Percentiles rank a stretch among this genome's conserved stretches.
These are phyloP conservation scores for Geotrichum citri-aurantii DNA, from an alignment of 1,139 yeast genomes.

Conservation along the genomic window DNA sequence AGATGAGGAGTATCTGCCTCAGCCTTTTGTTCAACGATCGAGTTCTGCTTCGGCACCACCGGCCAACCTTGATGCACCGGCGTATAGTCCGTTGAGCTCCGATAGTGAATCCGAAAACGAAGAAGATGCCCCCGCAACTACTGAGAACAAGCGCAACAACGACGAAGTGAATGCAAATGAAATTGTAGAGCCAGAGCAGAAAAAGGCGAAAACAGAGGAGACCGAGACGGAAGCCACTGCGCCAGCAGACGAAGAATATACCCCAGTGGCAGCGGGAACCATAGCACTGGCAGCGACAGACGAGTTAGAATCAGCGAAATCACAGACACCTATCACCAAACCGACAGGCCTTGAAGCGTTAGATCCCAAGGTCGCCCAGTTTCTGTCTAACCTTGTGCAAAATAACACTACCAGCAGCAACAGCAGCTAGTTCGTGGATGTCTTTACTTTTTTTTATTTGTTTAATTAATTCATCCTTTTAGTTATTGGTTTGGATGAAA, in stretches of 20 bases:
- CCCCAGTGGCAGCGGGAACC: background rate
- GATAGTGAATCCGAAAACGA: constrained; percentile 30
- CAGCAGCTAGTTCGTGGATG: background rate
- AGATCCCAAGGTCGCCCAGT: constrained; percentile 33
- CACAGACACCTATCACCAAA: background rate
- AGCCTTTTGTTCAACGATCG: constrained; percentile 17
- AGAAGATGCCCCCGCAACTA: constrained; percentile 29
- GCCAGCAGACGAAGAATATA: background rate
- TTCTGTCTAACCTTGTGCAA: constrained; percentile 26
- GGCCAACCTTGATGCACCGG: constrained; percentile 38
- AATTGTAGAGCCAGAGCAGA: constrained; percentile 14
- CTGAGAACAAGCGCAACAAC: constrained; percentile 29
- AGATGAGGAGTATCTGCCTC: constrained; percentile 16
- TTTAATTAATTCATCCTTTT: too few relatives aligned
- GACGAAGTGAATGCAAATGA: constrained; percentile 14
- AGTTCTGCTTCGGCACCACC: constrained; percentile 28
- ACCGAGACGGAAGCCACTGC: constrained; percentile 8
- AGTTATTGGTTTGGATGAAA: too few relatives aligned
- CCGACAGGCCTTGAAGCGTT: constrained; percentile 26
- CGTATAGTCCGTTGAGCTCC: constrained; percentile 35
- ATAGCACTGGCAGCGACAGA: background rate
- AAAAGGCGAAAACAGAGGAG: constrained; percentile 19
- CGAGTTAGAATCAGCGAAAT: background rate
- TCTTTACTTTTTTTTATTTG: background rate
- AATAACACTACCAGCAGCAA: constrained; percentile 1